Evolutionary conservation across 495 filamentous ascomycete species (phyloP), one percentile per base, ranked within the genome.

Genomic region (Achaetomiella virescens): DNA sequence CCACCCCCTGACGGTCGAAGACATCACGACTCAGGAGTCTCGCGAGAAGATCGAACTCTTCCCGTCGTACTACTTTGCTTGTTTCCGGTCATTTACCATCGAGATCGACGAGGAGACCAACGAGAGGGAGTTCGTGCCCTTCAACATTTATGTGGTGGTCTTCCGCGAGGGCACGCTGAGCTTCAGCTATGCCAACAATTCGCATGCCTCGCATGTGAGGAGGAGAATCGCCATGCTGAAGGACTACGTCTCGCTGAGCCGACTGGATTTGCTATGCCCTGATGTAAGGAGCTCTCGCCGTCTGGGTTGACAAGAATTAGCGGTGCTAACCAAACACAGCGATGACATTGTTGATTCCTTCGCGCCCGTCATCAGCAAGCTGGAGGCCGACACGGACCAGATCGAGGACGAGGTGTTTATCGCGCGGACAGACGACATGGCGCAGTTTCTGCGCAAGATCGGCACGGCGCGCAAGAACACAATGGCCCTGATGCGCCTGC

Each of bases 251-350:
- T 83, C 88, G 15, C 77, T 98, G 35, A 92, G 88, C 55, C 59
- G 93, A 98, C 69, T 98, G 93, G 93, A 92, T 98, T 57, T 98
- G 95, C 73, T 98, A 98, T 65, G 93, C 93, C 31, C 82, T 98
- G 73, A 98, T 98, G 87, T 90, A 76, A 81, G 86, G 4, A 35
- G 17, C 10, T 25, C 6, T 21, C 40, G 12, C 31, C 35, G 2
- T 1, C 27, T 20, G 15, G 12, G 24, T 20, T 46, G 12, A 1
- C 31, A 12, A 6, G 1, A 36, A 49, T 5, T 17, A 10, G 11
- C 58, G 58, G 60, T 78, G 66, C 73, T 45, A 14, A 15, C 25
- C 14, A 10, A 8, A 18, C 17, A 6, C 59, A 89, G 86, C 66
- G 93, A 98, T 70, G 88, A 98, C 68, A 98, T 98, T 61, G 95